Evolutionary conservation across 176 grass and related monocot genomes (phyloP).

Genomic region (Juncus inflexus): DNA sequence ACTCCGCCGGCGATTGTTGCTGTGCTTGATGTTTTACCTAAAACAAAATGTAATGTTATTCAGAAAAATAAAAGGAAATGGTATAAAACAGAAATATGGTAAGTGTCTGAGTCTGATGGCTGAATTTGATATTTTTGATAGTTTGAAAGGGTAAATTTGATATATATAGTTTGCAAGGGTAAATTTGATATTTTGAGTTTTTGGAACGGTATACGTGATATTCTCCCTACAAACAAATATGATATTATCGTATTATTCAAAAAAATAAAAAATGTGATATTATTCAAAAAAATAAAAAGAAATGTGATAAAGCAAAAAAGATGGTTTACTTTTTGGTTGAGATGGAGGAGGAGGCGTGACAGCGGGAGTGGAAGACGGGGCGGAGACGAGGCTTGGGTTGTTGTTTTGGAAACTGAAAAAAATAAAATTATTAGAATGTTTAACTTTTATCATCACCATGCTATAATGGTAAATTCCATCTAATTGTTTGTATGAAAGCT

Average conservation of each 20-base stretch:
- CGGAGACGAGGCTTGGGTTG: too few relatives aligned
- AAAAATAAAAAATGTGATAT: not conserved
- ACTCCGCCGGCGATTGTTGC: constrained; percentile 73
- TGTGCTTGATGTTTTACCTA: constrained; percentile 33
- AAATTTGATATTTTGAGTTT: not conserved
- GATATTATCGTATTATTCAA: not conserved
- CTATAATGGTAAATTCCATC: too few relatives aligned
- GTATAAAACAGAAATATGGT: not conserved
- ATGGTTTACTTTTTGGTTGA: constrained; percentile 31
- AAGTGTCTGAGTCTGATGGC: not conserved
- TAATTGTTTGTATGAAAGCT: too few relatives aligned
- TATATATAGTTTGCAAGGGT: not conserved
- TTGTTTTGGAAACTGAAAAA: too few relatives aligned
- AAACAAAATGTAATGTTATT: not conserved
- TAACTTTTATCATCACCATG: too few relatives aligned
- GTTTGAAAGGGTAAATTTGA: constrained; percentile 4
- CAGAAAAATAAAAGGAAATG: constrained; percentile 21
- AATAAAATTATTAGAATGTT: too few relatives aligned
- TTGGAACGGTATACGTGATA: constrained; percentile 6
- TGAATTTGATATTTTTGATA: not conserved
- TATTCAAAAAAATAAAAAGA: not conserved
- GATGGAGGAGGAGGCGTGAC: constrained; percentile 42
- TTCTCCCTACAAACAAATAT: not conserved
- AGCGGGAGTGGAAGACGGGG: constrained; percentile 70
- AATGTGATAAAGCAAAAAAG: not conserved